phyloP scores from a whole-genome alignment of 805 yeast species.

The Candida insectalens region DNA sequence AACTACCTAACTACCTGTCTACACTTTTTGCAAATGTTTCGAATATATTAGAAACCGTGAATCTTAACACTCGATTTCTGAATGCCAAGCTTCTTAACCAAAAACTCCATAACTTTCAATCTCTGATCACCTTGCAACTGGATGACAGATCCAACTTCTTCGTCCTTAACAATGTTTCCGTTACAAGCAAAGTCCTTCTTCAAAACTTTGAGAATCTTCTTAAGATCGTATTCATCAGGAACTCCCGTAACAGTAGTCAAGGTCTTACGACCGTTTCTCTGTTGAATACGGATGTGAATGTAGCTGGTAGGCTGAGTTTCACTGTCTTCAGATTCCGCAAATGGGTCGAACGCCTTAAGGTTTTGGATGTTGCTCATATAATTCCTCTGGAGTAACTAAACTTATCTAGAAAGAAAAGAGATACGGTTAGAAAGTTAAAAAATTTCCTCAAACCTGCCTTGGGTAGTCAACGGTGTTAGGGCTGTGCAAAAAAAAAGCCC shows the following conservation, averaged over 20 bases:
- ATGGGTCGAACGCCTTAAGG: slow-evolving; percentile 86
- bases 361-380: slow-evolving; percentile 88
- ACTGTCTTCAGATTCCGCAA: slow-evolving; percentile 99
- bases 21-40: too few species aligned
- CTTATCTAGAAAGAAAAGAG: too few species aligned
- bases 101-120: slow-evolving; percentile 88
- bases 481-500: too few species aligned
- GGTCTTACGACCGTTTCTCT: slow-evolving; percentile 98
- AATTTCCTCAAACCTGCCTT: too few species aligned
- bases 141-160: slow-evolving; percentile 91
- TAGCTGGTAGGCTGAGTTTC: slow-evolving; percentile 93
- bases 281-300: slow-evolving; percentile 98
- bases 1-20: too few species aligned
- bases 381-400: too few species aligned
- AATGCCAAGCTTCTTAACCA: slow-evolving; percentile 75
- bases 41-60: slow-evolving; percentile 73
- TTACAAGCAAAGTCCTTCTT: slow-evolving; percentile 98
- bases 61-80: slow-evolving; percentile 96
- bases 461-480: too few species aligned
- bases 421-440: too few species aligned
- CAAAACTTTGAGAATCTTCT: slow-evolving; percentile 84
- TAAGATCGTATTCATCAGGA: slow-evolving; percentile 89
- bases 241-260: slow-evolving; percentile 97
- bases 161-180: slow-evolving; percentile 95
- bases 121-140: slow-evolving; percentile 99